Conservation (phyloP, 352 stramenopile genomes). For the Phytophthora colocasiae region DNA sequence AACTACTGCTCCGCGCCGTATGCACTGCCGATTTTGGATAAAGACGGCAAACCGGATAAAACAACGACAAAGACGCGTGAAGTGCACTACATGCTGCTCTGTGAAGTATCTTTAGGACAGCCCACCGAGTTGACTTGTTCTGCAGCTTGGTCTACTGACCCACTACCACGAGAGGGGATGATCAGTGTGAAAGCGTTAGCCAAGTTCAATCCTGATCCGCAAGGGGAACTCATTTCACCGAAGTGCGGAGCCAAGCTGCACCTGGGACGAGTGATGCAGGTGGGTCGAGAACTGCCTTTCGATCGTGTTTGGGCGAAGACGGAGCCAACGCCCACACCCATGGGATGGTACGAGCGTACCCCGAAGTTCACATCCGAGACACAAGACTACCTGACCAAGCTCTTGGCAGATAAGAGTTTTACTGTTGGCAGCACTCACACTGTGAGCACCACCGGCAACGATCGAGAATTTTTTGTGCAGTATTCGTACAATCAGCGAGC, state of each 20-base stretch:
- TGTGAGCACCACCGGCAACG: constrained; percentile 38
- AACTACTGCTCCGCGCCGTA: constrained; percentile 75
- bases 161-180: constrained; percentile 46
- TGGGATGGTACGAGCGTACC: constrained; percentile 47
- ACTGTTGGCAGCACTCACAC: constrained; percentile 45
- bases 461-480: constrained; percentile 45
- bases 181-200: constrained; percentile 73
- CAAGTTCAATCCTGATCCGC: constrained; percentile 56
- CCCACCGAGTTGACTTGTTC: constrained; percentile 43
- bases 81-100: constrained; percentile 79
- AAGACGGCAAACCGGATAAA: constrained; percentile 43
- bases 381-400: constrained; percentile 45
- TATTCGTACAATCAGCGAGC: constrained; percentile 34
- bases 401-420: constrained; percentile 47
- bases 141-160: constrained; percentile 37
- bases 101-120: constrained; percentile 68
- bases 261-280: constrained; percentile 53
- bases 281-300: constrained; percentile 54
- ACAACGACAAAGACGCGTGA: constrained; percentile 47
- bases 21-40: constrained; percentile 41
- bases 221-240: constrained; percentile 58
- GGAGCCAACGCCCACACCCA: constrained; percentile 30
- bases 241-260: constrained; percentile 58
- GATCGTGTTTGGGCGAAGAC: constrained; percentile 66
- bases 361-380: constrained; percentile 44